Base-by-base conservation (phyloP, 495 filamentous ascomycete species). In the Penicillium roqueforti region DNA sequence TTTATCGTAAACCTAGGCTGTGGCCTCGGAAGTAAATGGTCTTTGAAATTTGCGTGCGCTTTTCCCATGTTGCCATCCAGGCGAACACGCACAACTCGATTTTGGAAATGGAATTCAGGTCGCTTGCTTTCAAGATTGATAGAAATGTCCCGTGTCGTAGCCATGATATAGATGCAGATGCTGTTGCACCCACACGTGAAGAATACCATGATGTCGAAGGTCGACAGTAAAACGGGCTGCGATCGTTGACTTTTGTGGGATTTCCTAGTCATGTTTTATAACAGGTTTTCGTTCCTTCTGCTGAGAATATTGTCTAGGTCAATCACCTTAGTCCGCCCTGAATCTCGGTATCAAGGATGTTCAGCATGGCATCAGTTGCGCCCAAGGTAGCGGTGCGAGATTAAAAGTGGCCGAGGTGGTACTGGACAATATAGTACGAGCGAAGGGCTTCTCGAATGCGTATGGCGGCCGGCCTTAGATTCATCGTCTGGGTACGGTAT, bases 311-410 rank as follows among this genome's bases (percentile, higher is more conserved):
- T 0, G 2, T 47, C 13, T 46, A 57, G 55, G 55, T 1, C 5
- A 46, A 46, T 41, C 31, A 4, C 55, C 55, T n/a, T 53, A 36
- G 55, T 57, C 55, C 19, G 47, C 20, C 28, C 22, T 57, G 25
- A 28, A 53, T n/a, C 49, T 57, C 3, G 55, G 48, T n/a, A 50
- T 57, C 39, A 57, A 57, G 14, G 55, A 57, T 41, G 49, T 52
- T 6, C 38, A 43, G 14, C 55, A 57, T 20, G 49, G 48, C 18
- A 47, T 57, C 29, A 46, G 18, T 36, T 53, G 22, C 11, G 55
- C 55, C 11, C 10, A 40, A 22, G 32, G 36, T n/a, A 49, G 28
- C 3, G 55, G 55, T 11, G 39, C 41, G 18, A 53, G 55, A 32
- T 29, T 57, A 14, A 52, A 32, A 14, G 55, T 57, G 28, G 55